Evolutionary conservation across 225 moss, liverwort and hornwort species (phyloP).

Genomic region (Climacium dendroides): DNA sequence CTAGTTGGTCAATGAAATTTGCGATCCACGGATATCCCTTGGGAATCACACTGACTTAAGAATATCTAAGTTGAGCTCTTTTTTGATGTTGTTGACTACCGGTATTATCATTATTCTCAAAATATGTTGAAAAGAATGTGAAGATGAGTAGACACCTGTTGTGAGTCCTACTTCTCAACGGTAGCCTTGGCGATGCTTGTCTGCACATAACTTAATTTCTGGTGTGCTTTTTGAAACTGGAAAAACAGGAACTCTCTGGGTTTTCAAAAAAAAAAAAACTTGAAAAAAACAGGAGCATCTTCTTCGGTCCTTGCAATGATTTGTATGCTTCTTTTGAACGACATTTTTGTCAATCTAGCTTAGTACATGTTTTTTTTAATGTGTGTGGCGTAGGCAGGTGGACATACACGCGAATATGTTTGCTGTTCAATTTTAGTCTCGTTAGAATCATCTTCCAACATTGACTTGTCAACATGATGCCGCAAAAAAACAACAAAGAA

Average conservation of each 20-base stretch:
- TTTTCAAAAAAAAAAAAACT: no score
- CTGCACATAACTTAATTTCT: no score
- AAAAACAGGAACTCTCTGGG: no score
- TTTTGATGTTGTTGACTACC: background rate
- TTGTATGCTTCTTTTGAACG: background rate
- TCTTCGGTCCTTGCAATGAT: background rate
- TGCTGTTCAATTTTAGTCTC: background rate
- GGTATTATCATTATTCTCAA: background rate
- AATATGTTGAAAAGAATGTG: background rate
- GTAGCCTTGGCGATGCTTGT: background rate
- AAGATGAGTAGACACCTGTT: background rate
- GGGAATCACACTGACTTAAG: background rate
- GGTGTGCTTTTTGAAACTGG: background rate
- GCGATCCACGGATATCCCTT: background rate
- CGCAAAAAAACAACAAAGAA: background rate
- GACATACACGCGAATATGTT: accelerated
- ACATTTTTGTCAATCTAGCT: background rate
- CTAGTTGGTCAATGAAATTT: background rate
- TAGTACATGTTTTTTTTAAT: no score
- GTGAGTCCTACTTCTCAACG: background rate
- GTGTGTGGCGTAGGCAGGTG: background rate
- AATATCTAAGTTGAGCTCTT: no score
- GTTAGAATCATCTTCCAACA: background rate
- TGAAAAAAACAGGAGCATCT: no score
- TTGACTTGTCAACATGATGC: background rate